Evolutionary conservation across 1,284 basidiomycete species (phyloP), one percentile per base, ranked within the genome.

Genomic region (Termitomyces sp.): DNA sequence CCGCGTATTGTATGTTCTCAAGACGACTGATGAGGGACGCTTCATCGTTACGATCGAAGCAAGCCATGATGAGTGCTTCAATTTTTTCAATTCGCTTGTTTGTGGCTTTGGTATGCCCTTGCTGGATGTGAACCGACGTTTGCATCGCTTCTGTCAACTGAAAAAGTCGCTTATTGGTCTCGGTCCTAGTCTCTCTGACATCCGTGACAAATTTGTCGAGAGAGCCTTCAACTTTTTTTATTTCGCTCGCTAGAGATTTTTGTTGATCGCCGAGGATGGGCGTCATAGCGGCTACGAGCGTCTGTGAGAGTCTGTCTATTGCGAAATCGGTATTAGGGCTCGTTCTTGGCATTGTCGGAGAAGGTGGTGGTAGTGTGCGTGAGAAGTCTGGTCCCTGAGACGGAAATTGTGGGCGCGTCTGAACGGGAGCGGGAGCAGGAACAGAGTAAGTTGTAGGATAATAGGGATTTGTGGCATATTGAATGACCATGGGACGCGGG

Each of bases 41-140:
- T 10, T 54, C 44, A 46, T 50, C 55, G 18, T 51, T 46, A 21
- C 34, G 37, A 39, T 56, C 53, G 28, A 46, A 35, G 21, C 37
- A 43, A 9, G 56, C 53, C 24, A 45, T 44, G 2, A 62, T 52
- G 13, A 45, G 24, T 10, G 47, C 48, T 41, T 61, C 60, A 30
- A 61, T 18, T 24, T 52, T 55, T 19, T 52, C 56, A 19, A 55
- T 37, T 9, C 57, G 55, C 14, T 11, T 43, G 14, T 31, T 37
- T 16, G 49, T 18, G 10, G 34, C 26, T 46, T 52, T 49, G n/a
- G 14, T 35, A 4, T 26, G 19, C 34, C 52, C 28, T 19, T 48
- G 40, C 16, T 51, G 53, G 5, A 34, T 35, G 18, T 26, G 13
- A 14, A 47, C 46, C 11, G 54, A 43, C 28, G 44, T 49, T n/a